Conservation (phyloP, 768 basidiomycete genomes). For the Naematelia encephala region DNA sequence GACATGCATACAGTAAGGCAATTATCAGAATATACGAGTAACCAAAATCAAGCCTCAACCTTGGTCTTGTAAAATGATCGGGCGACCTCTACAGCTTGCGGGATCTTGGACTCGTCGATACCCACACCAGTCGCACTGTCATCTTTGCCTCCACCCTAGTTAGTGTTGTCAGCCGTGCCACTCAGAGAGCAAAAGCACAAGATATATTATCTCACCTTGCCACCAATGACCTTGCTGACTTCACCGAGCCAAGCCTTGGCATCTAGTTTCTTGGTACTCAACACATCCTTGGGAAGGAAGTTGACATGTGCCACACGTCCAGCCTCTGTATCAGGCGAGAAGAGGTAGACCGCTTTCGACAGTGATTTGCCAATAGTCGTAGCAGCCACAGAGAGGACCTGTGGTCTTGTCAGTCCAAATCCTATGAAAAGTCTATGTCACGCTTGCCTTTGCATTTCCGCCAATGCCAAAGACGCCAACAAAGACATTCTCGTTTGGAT, state of each 20-base stretch:
- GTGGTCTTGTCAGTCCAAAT: neutral
- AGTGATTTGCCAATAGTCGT: slow-evolving; percentile 74
- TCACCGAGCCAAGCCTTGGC: slow-evolving; percentile 83
- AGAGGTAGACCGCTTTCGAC: slow-evolving; percentile 79
- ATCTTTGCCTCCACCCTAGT: slow-evolving; percentile 88
- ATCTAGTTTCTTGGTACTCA: slow-evolving; percentile 60
- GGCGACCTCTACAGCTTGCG: slow-evolving; percentile 66
- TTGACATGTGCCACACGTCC: slow-evolving; percentile 85
- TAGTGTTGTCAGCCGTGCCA: neutral
- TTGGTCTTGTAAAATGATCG: slow-evolving; percentile 47
- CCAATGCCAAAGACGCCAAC: slow-evolving; percentile 70
- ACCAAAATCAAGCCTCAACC: slow-evolving; percentile 39
- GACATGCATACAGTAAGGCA: no score
- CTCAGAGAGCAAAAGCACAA: neutral
- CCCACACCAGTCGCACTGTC: slow-evolving; percentile 90
- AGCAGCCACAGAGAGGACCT: slow-evolving; percentile 51
- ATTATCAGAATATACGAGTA: no score
- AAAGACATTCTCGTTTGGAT: slow-evolving; percentile 67
- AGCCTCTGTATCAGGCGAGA: slow-evolving; percentile 68
- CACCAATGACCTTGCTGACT: slow-evolving; percentile 76
- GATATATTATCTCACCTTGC: slow-evolving; percentile 88
- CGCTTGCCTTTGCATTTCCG: slow-evolving; percentile 72
- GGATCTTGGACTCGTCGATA: slow-evolving; percentile 59
- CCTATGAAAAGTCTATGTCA: slow-evolving; percentile 44
- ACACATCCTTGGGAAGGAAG: slow-evolving; percentile 65